Evolutionary conservation across 352 stramenopile genomes (phyloP).

Genomic region (Phytophthora multivora): DNA sequence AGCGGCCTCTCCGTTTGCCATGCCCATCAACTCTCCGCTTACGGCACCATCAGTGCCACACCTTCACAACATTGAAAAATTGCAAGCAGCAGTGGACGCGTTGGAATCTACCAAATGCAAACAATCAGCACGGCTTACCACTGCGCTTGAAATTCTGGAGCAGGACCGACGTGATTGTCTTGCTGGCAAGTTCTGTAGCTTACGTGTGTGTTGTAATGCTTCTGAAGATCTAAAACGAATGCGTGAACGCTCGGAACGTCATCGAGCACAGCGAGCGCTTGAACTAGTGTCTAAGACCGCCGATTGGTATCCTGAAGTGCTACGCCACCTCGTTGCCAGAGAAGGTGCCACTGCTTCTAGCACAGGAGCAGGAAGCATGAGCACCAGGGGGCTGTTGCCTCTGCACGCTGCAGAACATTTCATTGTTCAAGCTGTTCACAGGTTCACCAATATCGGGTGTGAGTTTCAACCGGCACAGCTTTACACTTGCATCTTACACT

Average conservation of each 20-base stretch:
- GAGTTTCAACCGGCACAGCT: constrained; percentile 47
- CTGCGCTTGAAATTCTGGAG: constrained; percentile 46
- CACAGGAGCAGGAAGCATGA: background rate
- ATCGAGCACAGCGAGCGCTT: constrained; percentile 43
- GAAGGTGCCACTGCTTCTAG: constrained; percentile 19
- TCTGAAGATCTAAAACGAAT: constrained; percentile 52
- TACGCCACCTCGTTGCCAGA: constrained; percentile 49
- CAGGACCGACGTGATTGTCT: constrained; percentile 65
- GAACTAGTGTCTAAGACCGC: constrained; percentile 33
- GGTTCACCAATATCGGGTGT: constrained; percentile 46
- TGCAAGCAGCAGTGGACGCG: constrained; percentile 55
- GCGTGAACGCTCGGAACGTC: constrained; percentile 50
- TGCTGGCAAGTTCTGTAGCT: constrained; percentile 51
- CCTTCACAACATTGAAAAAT: constrained; percentile 56
- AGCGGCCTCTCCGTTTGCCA: constrained; percentile 7
- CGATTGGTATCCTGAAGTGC: constrained; percentile 60
- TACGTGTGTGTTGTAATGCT: constrained; percentile 42
- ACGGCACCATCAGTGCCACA: constrained; percentile 4
- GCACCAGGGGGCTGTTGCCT: background rate
- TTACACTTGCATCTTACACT: constrained; percentile 35
- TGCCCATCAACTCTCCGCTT: background rate
- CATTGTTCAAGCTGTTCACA: constrained; percentile 54
- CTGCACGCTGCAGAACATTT: constrained; percentile 61
- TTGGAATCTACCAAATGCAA: constrained; percentile 50
- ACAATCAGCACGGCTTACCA: constrained; percentile 43